Evolutionary conservation across 495 filamentous ascomycete genomes (phyloP), one percentile per base, ranked within the genome.

Genomic region (Astrothelium subdiscretum): DNA sequence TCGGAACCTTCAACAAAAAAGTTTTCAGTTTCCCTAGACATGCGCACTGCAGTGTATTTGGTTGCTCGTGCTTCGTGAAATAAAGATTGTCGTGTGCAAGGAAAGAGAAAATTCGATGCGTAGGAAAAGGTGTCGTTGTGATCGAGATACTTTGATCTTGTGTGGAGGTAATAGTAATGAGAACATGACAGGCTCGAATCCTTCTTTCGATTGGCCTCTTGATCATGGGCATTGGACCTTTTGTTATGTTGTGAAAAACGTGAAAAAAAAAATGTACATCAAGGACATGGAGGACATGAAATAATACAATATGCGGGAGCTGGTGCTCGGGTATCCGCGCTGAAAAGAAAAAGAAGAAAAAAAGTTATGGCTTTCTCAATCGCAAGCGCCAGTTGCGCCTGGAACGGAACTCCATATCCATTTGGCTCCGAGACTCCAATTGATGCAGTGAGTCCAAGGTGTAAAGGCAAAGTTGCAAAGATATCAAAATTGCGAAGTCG

Each of bases 271-370:
- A 54, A 54, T 54, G 48, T 54, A 54, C 48, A 54, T 54, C 48
- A 54, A 29, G 29, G 5, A 29, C 43, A n/a, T 54, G 8, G 29
- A 54, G 29, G 22, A 29, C 48, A 54, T 54, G 22, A 54, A 54
- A 54, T 54, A 54, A 54, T 54, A 54, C 48, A 54, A 54, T 5
- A 8, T 54, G 48, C 48, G 48, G 48, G 48, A 54, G 48, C 48
- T 29, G 3, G 29, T 54, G 48, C 48, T 54, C 48, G 48, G 48
- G 48, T 54, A 54, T 54, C 48, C 48, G 48, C 48, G 48, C 48
- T 54, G 48, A 54, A 54, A 54, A 29, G 48, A 20, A 48, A 8
- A 48, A 40, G n/a, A 48, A 48, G 11, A 48, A n/a, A 22, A 20
- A 15, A 54, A 54, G 8, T 54, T 54, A n/a, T 48, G n/a, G 48